These are phyloP conservation scores for Barnettozyma pratensis DNA, from an alignment of 805 yeast genomes.

Conservation along the genomic window DNA sequence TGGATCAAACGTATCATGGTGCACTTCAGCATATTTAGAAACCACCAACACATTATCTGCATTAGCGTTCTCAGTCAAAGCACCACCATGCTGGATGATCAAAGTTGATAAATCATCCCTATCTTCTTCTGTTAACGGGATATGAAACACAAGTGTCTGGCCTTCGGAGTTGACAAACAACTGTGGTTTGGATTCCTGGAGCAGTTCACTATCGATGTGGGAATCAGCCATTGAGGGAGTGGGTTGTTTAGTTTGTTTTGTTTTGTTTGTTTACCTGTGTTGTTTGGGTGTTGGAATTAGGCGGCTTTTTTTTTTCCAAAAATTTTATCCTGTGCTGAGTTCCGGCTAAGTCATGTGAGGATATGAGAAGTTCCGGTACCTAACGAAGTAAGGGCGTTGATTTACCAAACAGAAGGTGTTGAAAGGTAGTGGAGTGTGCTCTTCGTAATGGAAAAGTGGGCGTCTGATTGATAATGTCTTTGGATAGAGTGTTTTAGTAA, in stretches of 20 bases:
- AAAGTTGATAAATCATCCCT: slow-evolving; percentile 10
- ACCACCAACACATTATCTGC: slow-evolving; percentile 11
- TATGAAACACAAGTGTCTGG: slow-evolving; percentile 16
- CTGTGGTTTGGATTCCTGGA: slow-evolving; percentile 3
- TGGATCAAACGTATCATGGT: slow-evolving; percentile 18
- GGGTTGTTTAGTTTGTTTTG: neutral
- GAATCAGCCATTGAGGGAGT: slow-evolving; percentile 1
- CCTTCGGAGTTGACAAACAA: slow-evolving; percentile 4
- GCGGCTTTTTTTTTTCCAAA: neutral
- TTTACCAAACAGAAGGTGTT: too few relatives aligned
- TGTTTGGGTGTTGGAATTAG: slow-evolving; percentile 9
- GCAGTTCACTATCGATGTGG: slow-evolving; percentile 11
- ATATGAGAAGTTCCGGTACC: too few relatives aligned
- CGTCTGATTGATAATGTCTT: too few relatives aligned
- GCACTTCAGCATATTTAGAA: slow-evolving; percentile 16
- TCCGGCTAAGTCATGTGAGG: too few relatives aligned
- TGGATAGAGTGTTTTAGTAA: too few relatives aligned
- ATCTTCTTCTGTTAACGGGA: slow-evolving; percentile 19
- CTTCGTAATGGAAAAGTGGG: too few relatives aligned
- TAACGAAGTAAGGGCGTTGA: too few relatives aligned
- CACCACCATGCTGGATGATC: slow-evolving; percentile 20
- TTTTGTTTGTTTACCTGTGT: neutral
- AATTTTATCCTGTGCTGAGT: too few relatives aligned
- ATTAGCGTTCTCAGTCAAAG: slow-evolving; percentile 9
- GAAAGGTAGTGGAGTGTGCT: too few relatives aligned